A percentile compares a stretch with the other conserved stretches of the same genome.
These are phyloP conservation scores for Penicillium carneum DNA, from an alignment of 2,329 filamentous ascomycete genomes.

Conservation along the genomic window DNA sequence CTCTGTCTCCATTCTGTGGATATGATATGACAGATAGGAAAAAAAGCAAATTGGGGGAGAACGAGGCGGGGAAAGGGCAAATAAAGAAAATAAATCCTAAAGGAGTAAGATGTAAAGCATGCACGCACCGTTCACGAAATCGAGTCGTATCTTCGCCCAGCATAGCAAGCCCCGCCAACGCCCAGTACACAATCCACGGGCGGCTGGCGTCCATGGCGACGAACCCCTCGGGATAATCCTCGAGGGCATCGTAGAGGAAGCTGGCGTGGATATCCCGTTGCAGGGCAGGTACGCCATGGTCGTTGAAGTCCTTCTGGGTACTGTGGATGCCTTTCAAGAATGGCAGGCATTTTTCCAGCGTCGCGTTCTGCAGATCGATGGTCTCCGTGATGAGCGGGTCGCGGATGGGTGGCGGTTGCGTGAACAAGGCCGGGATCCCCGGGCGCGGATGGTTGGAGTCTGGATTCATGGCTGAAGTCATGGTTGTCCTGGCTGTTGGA, in stretches of 20 bases:
- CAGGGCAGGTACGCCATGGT: slow-evolving; percentile 76
- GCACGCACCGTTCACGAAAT: slow-evolving; percentile 67
- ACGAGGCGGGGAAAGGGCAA: slow-evolving; percentile 1
- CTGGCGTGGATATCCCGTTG: slow-evolving; percentile 64
- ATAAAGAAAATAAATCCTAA: slow-evolving; percentile 7
- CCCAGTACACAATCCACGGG: slow-evolving; percentile 96
- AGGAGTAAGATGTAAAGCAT: slow-evolving; percentile 14
- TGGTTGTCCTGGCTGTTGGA: slow-evolving; percentile 23
- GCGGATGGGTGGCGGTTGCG: slow-evolving; percentile 64
- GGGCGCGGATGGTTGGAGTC: slow-evolving; percentile 25
- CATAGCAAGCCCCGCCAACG: slow-evolving; percentile 74
- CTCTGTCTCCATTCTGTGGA: slow-evolving; percentile 9
- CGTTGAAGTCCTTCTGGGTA: slow-evolving; percentile 67
- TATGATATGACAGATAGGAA: slow-evolving; percentile 5
- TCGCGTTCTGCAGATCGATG: slow-evolving; percentile 72
- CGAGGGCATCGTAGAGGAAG: slow-evolving; percentile 59
- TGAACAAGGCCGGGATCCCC: slow-evolving; percentile 51
- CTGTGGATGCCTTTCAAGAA: slow-evolving; percentile 64
- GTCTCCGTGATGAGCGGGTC: slow-evolving; percentile 73
- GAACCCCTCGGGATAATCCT: slow-evolving; percentile 72
- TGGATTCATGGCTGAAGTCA: slow-evolving; percentile 3
- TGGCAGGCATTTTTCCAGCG: slow-evolving; percentile 72
- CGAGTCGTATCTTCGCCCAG: slow-evolving; percentile 74
- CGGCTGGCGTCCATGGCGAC: slow-evolving; percentile 82
- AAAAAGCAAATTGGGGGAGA: slow-evolving; percentile 2